Evolutionary conservation across 2,329 filamentous ascomycete species (phyloP), one percentile per base, ranked within the genome.

Genomic region (Nemania sp.): DNA sequence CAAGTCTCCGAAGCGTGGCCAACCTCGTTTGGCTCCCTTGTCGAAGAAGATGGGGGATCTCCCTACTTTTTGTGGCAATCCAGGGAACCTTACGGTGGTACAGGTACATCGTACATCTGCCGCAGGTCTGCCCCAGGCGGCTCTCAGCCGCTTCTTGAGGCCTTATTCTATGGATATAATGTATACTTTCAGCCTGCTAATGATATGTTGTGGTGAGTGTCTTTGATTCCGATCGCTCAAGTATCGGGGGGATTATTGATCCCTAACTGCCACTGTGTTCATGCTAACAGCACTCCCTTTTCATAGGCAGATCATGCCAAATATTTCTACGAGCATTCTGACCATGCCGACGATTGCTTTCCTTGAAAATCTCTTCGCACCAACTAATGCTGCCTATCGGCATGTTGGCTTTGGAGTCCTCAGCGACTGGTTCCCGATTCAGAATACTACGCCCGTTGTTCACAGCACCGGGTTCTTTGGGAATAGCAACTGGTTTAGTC

Each of bases 341-440:
- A 35, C 60, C 18, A 60, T 63, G 52, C 35, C 47, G 21, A 63
- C 43, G 20, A 34, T 63, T 34, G 57, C 60, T 21, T 60, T 63
- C 17, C 51, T 63, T 12, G 60, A 63, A 37, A 53, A 32, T 29
- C 18, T 63, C 13, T 60, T 60, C 50, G 52, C 60, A 18, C 60
- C 60, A 11, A 63, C 52, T 12, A 40, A 59, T 21, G 52, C 25
- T 18, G 60, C 42, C 50, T 42, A 39, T 12, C 25, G 7, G 25
- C 25, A 29, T 29, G 40, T 46, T 1, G 48, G 53, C 13, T 54
- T 50, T n/a, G 60, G 57, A 21, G 57, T 43, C 2, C 29, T 63
- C 17, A 45, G 40, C 15, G 57, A 63, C 17, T 60, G 60, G 60
- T 60, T 53, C 32, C 57, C 60, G 3, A 51, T 63, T 7, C 60